phyloP scores from a whole-genome alignment of 148 eudicot genomes.

The Linanthus parryae region DNA sequence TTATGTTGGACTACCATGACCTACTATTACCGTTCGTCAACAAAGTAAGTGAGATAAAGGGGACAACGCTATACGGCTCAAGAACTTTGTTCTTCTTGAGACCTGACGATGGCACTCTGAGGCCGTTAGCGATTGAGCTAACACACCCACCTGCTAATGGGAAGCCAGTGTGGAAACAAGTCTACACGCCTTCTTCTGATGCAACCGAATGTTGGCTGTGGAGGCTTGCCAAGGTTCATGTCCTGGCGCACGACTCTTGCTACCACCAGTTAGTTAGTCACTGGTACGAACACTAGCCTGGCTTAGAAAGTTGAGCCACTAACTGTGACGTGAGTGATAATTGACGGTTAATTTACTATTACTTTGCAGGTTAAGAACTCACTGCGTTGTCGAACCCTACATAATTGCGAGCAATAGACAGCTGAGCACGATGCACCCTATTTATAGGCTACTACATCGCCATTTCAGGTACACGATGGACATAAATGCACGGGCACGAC shows the following conservation, averaged over 20 bases:
- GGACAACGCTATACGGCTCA: slow-evolving; percentile 67
- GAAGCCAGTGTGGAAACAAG: slow-evolving; percentile 66
- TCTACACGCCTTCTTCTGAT: slow-evolving; percentile 35
- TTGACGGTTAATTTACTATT: too few relatives aligned
- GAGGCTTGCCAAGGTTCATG: slow-evolving; percentile 84
- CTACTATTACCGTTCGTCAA: slow-evolving; percentile 55
- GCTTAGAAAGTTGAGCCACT: too few relatives aligned
- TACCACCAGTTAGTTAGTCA: slow-evolving; percentile 72
- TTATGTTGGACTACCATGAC: slow-evolving; percentile 82
- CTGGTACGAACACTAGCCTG: too few relatives aligned
- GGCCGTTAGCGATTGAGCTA: slow-evolving; percentile 71
- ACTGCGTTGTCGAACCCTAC: slow-evolving; percentile 67
- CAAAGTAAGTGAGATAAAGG: slow-evolving; percentile 52
- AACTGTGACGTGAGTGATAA: too few relatives aligned
- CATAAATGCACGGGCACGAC: slow-evolving; percentile 78
- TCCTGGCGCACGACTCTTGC: slow-evolving; percentile 82
- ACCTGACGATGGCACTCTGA: slow-evolving; percentile 26
- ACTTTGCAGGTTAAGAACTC: slow-evolving; percentile 82
- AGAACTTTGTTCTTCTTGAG: slow-evolving; percentile 59
- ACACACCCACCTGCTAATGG: slow-evolving; percentile 53
- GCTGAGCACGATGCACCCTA: slow-evolving; percentile 79
- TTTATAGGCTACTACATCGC: slow-evolving; percentile 58
- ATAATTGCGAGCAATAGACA: slow-evolving; percentile 73
- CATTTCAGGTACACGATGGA: slow-evolving; percentile 90
- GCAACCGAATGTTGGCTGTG: slow-evolving; percentile 76